These are phyloP conservation scores for Nidularia sp. DNA, from an alignment of 768 basidiomycete species.

Conservation along the genomic window DNA sequence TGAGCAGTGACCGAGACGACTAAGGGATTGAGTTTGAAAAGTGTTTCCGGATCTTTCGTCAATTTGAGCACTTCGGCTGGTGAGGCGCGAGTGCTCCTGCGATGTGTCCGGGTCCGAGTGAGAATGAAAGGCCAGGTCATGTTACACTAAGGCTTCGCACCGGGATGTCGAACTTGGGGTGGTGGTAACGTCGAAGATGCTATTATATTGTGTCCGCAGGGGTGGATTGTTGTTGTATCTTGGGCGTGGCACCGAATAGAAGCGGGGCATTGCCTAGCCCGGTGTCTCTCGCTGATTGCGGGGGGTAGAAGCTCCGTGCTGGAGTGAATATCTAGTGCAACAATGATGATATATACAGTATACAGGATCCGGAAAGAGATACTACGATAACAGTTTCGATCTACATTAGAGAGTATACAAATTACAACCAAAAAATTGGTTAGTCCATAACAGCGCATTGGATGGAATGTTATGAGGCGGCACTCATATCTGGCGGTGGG, in stretches of 20 bases:
- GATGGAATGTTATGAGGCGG: not conserved
- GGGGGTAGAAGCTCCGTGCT: no score
- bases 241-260: no score
- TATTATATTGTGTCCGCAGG: no score
- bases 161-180: no score
- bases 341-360: not conserved
- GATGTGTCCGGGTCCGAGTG: conserved; percentile 16
- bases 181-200: no score
- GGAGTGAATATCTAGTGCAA: no score
- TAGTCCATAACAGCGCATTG: not conserved
- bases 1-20: conserved; percentile 18
- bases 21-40: conserved; percentile 25
- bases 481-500: not conserved
- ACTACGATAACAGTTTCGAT: not conserved
- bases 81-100: conserved; percentile 17
- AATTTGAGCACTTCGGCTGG: conserved; percentile 16
- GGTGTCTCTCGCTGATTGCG: no score
- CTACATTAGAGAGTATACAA: not conserved
- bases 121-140: conserved; percentile 27
- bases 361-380: not conserved
- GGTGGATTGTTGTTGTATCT: no score
- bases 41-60: conserved; percentile 24
- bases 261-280: no score
- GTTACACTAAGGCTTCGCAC: no score
- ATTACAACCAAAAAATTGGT: not conserved